Percentiles rank a stretch among this genome's conserved stretches.
Evolutionary conservation across 768 basidiomycete genomes (phyloP).

Genomic region (Mycena albidolilacea): DNA sequence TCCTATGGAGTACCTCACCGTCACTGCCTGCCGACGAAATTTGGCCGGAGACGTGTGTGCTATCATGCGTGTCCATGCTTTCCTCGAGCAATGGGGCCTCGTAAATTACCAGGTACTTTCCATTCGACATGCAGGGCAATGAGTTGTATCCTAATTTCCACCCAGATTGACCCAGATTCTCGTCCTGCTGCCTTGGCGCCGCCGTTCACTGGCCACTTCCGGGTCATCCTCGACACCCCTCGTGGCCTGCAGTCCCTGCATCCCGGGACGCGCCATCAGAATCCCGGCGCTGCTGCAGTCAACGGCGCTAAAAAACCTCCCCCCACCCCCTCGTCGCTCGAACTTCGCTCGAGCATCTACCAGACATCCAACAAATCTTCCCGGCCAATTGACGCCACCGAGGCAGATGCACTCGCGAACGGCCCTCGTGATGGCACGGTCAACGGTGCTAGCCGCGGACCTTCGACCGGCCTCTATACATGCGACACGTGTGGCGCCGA

Average conservation of each 20-base stretch:
- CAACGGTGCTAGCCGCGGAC: conserved; percentile 59
- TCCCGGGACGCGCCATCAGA: conserved; percentile 76
- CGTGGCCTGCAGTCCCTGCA: conserved; percentile 96
- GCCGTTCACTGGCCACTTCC: conserved; percentile 99
- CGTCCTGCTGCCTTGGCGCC: conserved; percentile 95
- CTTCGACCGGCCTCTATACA: conserved; percentile 60
- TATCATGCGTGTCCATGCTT: conserved; percentile 98
- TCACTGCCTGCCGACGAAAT: conserved; percentile 96
- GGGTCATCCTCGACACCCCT: conserved; percentile 96
- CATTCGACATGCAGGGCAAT: conserved; percentile 1
- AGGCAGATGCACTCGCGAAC: conserved; percentile 77
- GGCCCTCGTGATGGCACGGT: conserved; percentile 63
- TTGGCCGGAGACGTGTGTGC: conserved; percentile 98
- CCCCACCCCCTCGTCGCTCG: conserved; percentile 79
- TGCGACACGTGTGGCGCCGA: conserved; percentile 98
- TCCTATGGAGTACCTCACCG: conserved; percentile 95
- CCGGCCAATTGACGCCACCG: conserved; percentile 73
- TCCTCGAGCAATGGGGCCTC: conserved; percentile 98
- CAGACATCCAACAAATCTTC: conserved; percentile 91
- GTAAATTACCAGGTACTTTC: conserved; percentile 95
- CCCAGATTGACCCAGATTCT: conserved; percentile 96
- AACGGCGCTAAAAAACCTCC: conserved; percentile 65
- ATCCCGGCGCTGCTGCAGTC: conserved; percentile 57
- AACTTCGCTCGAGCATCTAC: conserved; percentile 90
- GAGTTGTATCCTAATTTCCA: conserved; percentile 17